Evolutionary conservation across 345 rosid genomes (phyloP), one percentile per base, ranked within the genome.

Genomic region (Linum trigynum): DNA sequence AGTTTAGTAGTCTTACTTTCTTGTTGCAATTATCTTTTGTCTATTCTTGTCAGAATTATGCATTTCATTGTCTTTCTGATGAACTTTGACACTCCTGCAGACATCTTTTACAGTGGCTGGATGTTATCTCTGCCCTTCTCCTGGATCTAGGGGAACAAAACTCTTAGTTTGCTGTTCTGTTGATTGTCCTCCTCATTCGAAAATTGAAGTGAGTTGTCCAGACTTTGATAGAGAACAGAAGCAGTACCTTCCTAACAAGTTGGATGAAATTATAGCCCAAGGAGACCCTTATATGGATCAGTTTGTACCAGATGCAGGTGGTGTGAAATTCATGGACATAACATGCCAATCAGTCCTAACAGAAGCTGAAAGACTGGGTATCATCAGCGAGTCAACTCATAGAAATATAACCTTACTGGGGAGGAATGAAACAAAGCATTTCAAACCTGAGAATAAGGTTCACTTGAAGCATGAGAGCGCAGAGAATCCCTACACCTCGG

Each of bases 21-120:
- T 23, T 1, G 32, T 23, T 23, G 32, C 32, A 23, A 23, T 23
- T 23, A 23, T 23, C 32, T 23, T 23, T 23, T 23, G 32, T 23
- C 32, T 23, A 23, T 23, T 23, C 32, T 23, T 23, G 32, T 23
- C 32, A 23, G 32, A 23, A 23, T 23, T 23, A 23, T 23, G 32
- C 32, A 23, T 23, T 23, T 23, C 32, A 23, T 23, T 23, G 32
- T 23, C 32, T n/a, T 56, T 56, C 15, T 57, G 9, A 5, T 57
- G 3, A 57, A 7, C 38, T 67, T 69, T 64, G 38, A 67, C 72
- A 53, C 37, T 76, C 35, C 12, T 66, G 66, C 83, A 92, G 98
- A 83, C 85, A 67, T 89, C 95, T 67, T 77, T 90, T 65, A 85
- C 98, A 42, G 98, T 87, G 57, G 88, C 96, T 74, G 98, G 97